Percentiles rank a stretch among this genome's conserved stretches.
phyloP scores from a whole-genome alignment of 768 basidiomycete species.

The Mycena leptocephala region DNA sequence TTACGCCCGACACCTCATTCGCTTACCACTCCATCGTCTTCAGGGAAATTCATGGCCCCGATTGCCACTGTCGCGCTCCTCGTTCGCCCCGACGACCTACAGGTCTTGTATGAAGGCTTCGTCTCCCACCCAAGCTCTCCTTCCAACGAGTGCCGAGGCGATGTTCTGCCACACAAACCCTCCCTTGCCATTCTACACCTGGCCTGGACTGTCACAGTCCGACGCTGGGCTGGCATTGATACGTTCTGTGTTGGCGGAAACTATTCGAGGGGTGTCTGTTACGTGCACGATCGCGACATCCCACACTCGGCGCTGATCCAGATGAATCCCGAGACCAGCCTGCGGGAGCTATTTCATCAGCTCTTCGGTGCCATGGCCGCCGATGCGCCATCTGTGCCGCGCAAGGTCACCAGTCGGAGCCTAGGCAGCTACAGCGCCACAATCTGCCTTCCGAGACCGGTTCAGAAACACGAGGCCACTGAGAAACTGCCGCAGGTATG shows the following conservation, averaged over 20 bases:
- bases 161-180: neutral
- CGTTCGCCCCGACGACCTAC: conserved; percentile 4
- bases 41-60: conserved; percentile 7
- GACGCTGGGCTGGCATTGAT: conserved; percentile 4
- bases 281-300: neutral
- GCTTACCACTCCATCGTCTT: neutral
- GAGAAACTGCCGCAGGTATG: conserved; percentile 7
- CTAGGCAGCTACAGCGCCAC: conserved; percentile 3
- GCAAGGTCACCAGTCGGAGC: conserved; percentile 1
- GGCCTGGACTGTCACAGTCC: conserved; percentile 11
- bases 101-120: neutral
- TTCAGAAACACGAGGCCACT: neutral
- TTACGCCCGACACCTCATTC: neutral
- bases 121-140: neutral
- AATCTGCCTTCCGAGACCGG: conserved; percentile 3
- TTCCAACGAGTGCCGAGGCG: neutral
- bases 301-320: neutral
- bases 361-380: conserved; percentile 1
- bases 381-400: neutral
- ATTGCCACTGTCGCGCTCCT: conserved; percentile 1
- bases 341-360: neutral
- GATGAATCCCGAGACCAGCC: neutral
- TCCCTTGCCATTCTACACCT: conserved; percentile 5
- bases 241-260: neutral
- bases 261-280: conserved; percentile 1